These are phyloP conservation scores for Yamadazyma dushanensis DNA, from an alignment of 1,139 yeast genomes.

Conservation along the genomic window DNA sequence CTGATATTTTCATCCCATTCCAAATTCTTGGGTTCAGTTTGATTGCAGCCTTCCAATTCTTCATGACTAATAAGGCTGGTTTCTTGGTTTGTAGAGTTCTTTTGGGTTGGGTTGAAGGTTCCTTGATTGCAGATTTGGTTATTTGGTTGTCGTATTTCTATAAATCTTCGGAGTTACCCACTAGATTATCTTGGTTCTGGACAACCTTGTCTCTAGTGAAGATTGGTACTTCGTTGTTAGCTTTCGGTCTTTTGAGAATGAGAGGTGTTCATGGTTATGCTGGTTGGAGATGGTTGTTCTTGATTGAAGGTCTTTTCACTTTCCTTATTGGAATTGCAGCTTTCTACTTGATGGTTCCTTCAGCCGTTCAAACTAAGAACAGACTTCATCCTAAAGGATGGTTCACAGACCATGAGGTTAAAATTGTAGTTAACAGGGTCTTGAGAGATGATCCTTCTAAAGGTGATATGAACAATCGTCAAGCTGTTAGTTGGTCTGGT, in stretches of 20 bases:
- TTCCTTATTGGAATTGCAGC: slow-evolving; percentile 53
- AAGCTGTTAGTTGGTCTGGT: slow-evolving; percentile 45
- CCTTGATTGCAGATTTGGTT: slow-evolving; percentile 30
- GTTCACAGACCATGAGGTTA: slow-evolving; percentile 63
- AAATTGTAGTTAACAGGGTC: slow-evolving; percentile 60
- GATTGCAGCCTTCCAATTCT: slow-evolving; percentile 27
- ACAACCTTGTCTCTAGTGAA: slow-evolving; percentile 27
- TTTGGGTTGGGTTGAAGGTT: slow-evolving; percentile 32
- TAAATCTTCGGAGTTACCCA: slow-evolving; percentile 25
- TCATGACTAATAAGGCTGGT: slow-evolving; percentile 20
- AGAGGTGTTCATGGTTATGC: slow-evolving; percentile 26
- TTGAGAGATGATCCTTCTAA: slow-evolving; percentile 69
- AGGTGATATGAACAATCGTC: slow-evolving; percentile 69
- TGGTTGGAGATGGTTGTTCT: slow-evolving; percentile 69
- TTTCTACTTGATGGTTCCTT: slow-evolving; percentile 60
- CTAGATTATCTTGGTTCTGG: slow-evolving; percentile 28
- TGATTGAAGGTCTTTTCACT: slow-evolving; percentile 63
- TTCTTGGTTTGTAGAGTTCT: slow-evolving; percentile 28
- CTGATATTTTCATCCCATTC: slow-evolving; percentile 34
- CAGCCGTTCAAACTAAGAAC: slow-evolving; percentile 54
- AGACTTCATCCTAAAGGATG: slow-evolving; percentile 57
- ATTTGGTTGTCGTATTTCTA: slow-evolving; percentile 35
- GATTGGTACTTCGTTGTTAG: slow-evolving; percentile 26
- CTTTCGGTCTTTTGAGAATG: slow-evolving; percentile 31
- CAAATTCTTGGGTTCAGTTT: slow-evolving; percentile 28